Percentiles rank a stretch among this genome's conserved stretches.
These are phyloP conservation scores for Erythrophleum fordii DNA, from an alignment of 306 rosid species.

Conservation along the genomic window DNA sequence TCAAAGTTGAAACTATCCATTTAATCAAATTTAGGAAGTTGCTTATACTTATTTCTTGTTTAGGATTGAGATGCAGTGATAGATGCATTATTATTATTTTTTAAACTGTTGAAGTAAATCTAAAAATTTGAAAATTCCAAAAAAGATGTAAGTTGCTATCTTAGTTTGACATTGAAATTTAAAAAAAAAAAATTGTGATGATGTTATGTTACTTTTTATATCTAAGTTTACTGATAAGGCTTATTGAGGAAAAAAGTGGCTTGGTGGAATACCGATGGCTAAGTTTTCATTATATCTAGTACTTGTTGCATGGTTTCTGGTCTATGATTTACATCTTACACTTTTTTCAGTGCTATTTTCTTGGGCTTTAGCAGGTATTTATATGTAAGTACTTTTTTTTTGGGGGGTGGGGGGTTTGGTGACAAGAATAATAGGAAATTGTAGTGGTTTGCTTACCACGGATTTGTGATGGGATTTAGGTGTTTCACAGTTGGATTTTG, in stretches of 20 bases:
- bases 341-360: background rate
- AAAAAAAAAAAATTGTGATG: background rate
- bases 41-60: background rate
- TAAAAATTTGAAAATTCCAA: background rate
- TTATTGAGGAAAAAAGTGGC: background rate
- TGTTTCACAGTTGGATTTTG: background rate
- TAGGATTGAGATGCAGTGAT: background rate
- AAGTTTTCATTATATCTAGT: background rate
- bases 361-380: background rate
- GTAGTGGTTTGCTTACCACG: background rate
- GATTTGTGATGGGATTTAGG: background rate
- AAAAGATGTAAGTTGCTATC: background rate
- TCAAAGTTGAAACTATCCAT: background rate
- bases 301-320: background rate
- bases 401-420: too few relatives aligned
- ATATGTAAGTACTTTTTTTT: too few relatives aligned
- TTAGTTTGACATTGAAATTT: background rate
- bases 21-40: background rate
- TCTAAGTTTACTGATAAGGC: background rate
- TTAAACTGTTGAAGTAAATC: background rate
- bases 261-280: background rate
- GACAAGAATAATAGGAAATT: background rate
- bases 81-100: background rate
- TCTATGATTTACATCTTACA: background rate
- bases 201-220: background rate